phyloP scores from a whole-genome alignment of 768 basidiomycete genomes.

The Suillus cothurnatus region DNA sequence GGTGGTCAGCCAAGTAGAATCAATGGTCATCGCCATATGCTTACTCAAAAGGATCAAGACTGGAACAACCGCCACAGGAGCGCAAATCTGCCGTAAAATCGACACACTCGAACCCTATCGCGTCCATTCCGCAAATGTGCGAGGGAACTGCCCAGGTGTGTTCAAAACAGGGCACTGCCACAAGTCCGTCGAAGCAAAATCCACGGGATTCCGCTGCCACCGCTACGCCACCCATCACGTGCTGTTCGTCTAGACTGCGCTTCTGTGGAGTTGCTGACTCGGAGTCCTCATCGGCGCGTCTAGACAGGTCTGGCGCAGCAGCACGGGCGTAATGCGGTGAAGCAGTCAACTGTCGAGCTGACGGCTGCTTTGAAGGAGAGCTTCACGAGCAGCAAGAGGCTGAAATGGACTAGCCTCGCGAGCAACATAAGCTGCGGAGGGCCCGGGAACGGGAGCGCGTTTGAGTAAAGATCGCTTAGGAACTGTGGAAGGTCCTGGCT shows the following conservation, averaged over 20 bases:
- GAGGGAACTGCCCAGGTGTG: constrained; percentile 10
- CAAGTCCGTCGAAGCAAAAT: constrained; percentile 23
- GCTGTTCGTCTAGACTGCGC: constrained; percentile 19
- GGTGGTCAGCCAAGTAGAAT: neutral
- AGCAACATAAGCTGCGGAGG: neutral
- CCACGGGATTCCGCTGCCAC: constrained; percentile 15
- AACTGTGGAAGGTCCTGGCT: neutral
- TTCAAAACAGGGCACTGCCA: constrained; percentile 25
- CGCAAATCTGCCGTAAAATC: constrained; percentile 29
- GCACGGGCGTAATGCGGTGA: constrained; percentile 6
- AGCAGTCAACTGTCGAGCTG: neutral
- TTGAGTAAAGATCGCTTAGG: neutral
- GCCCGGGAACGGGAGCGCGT: neutral
- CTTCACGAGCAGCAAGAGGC: constrained; percentile 3
- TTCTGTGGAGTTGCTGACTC: neutral
- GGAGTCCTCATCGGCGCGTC: constrained; percentile 1
- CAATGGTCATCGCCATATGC: neutral
- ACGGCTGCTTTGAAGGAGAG: constrained; percentile 5
- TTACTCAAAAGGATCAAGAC: constrained; percentile 18
- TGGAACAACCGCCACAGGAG: constrained; percentile 35
- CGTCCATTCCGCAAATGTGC: constrained; percentile 17
- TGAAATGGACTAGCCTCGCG: neutral
- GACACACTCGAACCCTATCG: constrained; percentile 31
- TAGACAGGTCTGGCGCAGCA: constrained; percentile 3
- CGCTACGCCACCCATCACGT: constrained; percentile 16